phyloP scores from a whole-genome alignment of 441 rosid species.

The Corymbia citriodora region DNA sequence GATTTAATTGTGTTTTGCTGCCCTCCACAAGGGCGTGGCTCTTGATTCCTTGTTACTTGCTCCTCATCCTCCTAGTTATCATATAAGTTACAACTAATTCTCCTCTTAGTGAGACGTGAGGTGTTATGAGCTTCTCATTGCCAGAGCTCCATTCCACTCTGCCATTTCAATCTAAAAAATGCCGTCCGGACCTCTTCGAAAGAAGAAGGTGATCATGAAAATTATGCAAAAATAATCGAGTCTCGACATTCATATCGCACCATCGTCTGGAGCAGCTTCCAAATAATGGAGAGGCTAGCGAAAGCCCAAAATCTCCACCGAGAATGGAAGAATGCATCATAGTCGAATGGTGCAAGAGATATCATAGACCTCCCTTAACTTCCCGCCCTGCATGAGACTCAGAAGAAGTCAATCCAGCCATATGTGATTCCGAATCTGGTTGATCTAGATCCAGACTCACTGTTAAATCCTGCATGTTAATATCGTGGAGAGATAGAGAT shows the following conservation, averaged over 20 bases:
- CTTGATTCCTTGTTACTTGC: neutral
- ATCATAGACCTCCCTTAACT: neutral
- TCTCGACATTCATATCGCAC: neutral
- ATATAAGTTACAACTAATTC: neutral
- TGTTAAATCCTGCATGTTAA: neutral
- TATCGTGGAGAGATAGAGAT: neutral
- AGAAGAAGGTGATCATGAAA: neutral
- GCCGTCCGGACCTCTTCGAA: neutral
- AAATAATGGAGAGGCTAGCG: rapidly evolving
- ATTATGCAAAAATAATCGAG: neutral
- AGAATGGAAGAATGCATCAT: neutral
- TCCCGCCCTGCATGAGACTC: neutral
- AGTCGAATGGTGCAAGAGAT: neutral
- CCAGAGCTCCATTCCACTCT: neutral
- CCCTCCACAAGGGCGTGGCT: neutral
- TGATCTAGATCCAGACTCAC: neutral
- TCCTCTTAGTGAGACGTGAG: neutral
- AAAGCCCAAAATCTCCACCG: neutral
- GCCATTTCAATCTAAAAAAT: neutral
- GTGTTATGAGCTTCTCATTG: neutral
- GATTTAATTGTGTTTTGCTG: neutral
- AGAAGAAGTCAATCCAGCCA: neutral
- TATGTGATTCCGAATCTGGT: neutral
- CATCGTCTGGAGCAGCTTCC: neutral
- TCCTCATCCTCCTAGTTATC: neutral